These are phyloP conservation scores for Talaromyces sp. DNA, from an alignment of 2,329 filamentous ascomycete species.

Conservation along the genomic window DNA sequence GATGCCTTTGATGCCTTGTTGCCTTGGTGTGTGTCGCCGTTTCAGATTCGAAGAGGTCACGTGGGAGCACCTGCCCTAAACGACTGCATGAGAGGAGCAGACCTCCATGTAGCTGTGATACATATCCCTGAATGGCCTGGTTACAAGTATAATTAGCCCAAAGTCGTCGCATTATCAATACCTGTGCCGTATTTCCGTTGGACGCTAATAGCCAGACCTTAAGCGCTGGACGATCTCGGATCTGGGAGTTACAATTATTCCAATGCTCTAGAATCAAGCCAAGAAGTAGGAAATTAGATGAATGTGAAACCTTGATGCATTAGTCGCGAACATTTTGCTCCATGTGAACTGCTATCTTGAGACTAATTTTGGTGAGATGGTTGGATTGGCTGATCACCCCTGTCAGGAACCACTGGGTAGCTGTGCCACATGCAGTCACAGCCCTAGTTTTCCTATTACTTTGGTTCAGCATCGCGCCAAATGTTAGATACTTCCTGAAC, in stretches of 20 bases:
- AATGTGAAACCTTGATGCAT: slow-evolving; percentile 7
- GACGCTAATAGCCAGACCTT: neutral
- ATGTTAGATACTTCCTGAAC: neutral
- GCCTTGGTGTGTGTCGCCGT: neutral
- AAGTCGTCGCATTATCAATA: neutral
- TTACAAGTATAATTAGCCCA: neutral
- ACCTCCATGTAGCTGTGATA: neutral
- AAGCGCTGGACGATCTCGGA: neutral
- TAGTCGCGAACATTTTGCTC: neutral
- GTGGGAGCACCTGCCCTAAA: neutral
- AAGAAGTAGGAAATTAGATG: no score
- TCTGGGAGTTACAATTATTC: neutral
- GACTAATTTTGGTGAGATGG: neutral
- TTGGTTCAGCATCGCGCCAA: neutral
- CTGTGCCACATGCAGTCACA: slow-evolving; percentile 5
- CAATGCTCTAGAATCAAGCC: neutral
- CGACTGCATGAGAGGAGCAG: neutral
- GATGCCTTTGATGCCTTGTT: neutral
- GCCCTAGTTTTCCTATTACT: neutral
- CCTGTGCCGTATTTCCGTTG: neutral
- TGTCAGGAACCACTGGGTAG: neutral
- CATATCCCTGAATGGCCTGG: neutral
- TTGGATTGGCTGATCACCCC: neutral
- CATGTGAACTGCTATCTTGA: neutral
- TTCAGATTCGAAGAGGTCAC: neutral